Evolutionary conservation across 2,329 filamentous ascomycete species (phyloP).

Genomic region (Alternaria brassicae): DNA sequence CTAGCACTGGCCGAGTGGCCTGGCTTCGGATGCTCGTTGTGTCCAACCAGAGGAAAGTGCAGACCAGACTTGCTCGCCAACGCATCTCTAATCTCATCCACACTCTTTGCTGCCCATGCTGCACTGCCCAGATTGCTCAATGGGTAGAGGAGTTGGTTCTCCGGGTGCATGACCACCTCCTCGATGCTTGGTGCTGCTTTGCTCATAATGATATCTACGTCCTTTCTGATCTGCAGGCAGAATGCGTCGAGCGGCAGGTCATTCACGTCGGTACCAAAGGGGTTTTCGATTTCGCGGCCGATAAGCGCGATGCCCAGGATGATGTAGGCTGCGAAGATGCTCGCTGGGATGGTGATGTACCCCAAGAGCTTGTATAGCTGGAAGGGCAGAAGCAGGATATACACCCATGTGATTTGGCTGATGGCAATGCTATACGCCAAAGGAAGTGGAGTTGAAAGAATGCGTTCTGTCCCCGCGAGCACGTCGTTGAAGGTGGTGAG

Average conservation of each 20-base stretch:
- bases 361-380: conserved; percentile 69
- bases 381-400: conserved; percentile 80
- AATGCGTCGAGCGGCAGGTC: conserved; percentile 71
- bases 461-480: conserved; percentile 74
- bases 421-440: conserved; percentile 86
- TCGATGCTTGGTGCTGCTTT: conserved; percentile 28
- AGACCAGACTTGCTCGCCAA: conserved; percentile 46
- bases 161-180: conserved; percentile 57
- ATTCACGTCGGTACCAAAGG: conserved; percentile 84
- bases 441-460: conserved; percentile 81
- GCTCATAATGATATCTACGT: conserved; percentile 74
- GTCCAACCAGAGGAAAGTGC: conserved; percentile 20
- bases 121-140: conserved; percentile 51
- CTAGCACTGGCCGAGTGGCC: conserved; percentile 1
- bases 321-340: conserved; percentile 75
- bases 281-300: conserved; percentile 83
- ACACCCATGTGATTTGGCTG: conserved; percentile 84
- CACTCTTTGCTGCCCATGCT: conserved; percentile 46
- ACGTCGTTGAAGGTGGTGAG: conserved; percentile 73
- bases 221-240: conserved; percentile 74
- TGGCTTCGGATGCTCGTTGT: conserved; percentile 20
- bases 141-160: conserved; percentile 64
- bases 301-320: conserved; percentile 80
- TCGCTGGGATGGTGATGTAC: conserved; percentile 81
- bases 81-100: conserved; percentile 52